These are phyloP conservation scores for Rutidosis leptorrhynchoides DNA, from an alignment of 129 eudicot genomes.

Conservation along the genomic window DNA sequence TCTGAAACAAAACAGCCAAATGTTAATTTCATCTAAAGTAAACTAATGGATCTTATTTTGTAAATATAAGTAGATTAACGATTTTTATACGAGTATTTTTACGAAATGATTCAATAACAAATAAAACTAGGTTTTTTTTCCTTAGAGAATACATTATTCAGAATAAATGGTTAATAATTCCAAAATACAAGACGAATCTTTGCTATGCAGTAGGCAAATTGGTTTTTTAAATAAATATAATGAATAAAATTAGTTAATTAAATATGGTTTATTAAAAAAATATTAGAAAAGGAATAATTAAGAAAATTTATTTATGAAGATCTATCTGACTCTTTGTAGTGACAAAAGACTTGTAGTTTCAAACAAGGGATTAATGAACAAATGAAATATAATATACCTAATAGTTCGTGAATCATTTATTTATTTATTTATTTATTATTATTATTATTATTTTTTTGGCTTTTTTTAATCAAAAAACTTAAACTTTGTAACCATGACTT, in stretches of 20 bases:
- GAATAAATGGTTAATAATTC: no score
- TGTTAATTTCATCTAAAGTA: neutral
- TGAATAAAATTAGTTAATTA: neutral
- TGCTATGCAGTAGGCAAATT: neutral
- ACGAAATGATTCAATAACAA: neutral
- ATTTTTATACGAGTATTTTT: neutral
- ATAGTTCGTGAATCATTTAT: neutral
- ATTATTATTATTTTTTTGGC: no score
- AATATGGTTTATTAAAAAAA: neutral
- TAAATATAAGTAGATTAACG: neutral
- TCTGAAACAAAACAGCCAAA: slow-evolving; percentile 5
- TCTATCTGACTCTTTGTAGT: slow-evolving; percentile 16
- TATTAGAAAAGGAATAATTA: neutral
- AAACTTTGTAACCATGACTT: no score
- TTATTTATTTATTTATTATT: no score
- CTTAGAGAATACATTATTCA: no score
- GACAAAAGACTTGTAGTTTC: slow-evolving; percentile 15
- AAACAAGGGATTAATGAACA: neutral
- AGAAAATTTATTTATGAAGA: neutral
- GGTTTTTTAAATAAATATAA: neutral
- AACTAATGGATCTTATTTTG: neutral
- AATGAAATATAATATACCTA: neutral
- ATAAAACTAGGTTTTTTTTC: no score
- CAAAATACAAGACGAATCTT: neutral
- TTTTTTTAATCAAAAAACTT: no score